Evolutionary conservation across 2,329 filamentous ascomycete species (phyloP), one percentile per base, ranked within the genome.

Genomic region (Coniochaeta hoffmannii): DNA sequence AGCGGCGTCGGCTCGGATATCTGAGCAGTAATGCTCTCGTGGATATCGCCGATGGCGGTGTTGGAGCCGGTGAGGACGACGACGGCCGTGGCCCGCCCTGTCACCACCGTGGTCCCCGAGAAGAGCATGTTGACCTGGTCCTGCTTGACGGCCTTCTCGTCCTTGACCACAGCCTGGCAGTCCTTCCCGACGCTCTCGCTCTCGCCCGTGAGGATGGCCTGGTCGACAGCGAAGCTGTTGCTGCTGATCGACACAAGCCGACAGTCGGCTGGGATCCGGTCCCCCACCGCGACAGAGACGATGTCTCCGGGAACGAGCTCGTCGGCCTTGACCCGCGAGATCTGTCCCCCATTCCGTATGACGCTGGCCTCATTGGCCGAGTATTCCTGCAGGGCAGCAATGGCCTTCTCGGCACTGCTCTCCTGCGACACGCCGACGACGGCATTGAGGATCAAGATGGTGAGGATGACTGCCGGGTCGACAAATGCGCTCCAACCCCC

Each of bases 121-220:
- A 99, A 99, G 58, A 99, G 81, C 83, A 96, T 97, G 72, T 99
- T 99, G 76, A 88, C 76, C 76, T 97, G 94, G 69, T 99, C 94
- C 76, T 99, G 94, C 75, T 96, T 90, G 63, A 99, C 95, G 46
- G 93, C 92, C 73, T 88, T 86, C 49, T 81, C 76, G 68, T 97
- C 94, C 63, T 82, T 77, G 61, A 97, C 77, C 4, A 84, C 73
- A 6, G 80, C 77, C 3, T 69, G 69, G 52, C 80, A 81, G 64
- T 93, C 89, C 75, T 99, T 99, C 69, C 86, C 82, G 53, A 99
- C 93, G 70, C 93, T 97, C 76, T 97, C 92, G 69, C 93, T 97
- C 76, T 99, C 94, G 66, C 94, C 94, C 0, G 94, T 99, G 66
- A 99, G 78, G 67, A 99, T 93, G 56, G 94, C 94, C 76, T 99